Conservation (phyloP, 768 basidiomycete species). For the Tricholoma hemisulphureum region DNA sequence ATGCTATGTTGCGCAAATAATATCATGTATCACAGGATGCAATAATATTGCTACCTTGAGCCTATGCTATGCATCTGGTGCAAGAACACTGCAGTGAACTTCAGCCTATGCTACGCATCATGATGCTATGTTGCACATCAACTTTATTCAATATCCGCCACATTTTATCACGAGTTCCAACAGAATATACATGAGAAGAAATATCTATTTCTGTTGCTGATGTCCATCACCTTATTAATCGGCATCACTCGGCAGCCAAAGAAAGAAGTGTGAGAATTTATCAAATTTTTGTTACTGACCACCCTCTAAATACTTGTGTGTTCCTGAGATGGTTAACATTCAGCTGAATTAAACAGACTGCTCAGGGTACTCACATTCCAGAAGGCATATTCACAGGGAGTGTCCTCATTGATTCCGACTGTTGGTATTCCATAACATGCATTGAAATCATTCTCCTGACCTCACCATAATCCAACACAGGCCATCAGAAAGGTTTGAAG, state of each 20-base stretch:
- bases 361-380: neutral
- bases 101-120: neutral
- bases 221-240: too few species aligned
- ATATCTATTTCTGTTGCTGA: neutral
- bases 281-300: neutral
- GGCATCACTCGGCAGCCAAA: too few species aligned
- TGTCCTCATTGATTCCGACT: neutral
- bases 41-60: too few species aligned
- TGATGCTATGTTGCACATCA: neutral
- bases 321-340: neutral
- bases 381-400: too few species aligned
- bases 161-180: neutral
- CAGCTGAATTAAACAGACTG: neutral
- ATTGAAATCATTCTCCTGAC: neutral
- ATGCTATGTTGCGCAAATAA: too few species aligned
- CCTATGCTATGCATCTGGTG: too few species aligned
- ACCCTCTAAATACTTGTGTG: neutral
- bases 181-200: neutral
- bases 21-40: too few species aligned
- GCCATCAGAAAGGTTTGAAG: neutral
- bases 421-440: neutral
- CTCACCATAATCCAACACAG: too few species aligned
- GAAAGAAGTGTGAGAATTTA: too few species aligned
- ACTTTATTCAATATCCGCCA: neutral
- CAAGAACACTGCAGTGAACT: too few species aligned